phyloP scores from a whole-genome alignment of 495 filamentous ascomycete species.

The Xylaria flabelliformis region DNA sequence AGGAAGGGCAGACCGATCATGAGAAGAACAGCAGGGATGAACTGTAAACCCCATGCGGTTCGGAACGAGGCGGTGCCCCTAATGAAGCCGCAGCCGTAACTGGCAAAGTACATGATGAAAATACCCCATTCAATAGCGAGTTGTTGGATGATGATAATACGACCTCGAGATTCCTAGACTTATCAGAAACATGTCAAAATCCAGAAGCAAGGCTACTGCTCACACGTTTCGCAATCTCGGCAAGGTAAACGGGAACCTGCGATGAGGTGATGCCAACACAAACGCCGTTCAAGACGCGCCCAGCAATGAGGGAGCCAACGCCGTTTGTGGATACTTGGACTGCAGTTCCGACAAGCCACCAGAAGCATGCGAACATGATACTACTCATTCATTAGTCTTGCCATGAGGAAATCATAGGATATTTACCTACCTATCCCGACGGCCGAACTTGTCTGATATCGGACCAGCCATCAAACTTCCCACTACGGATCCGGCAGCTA shows the following conservation, averaged over 20 bases:
- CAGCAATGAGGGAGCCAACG: slow-evolving; percentile 69
- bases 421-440: slow-evolving; percentile 53
- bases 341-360: slow-evolving; percentile 74
- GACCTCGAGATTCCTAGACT: slow-evolving; percentile 51
- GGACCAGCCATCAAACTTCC: slow-evolving; percentile 69
- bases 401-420: background rate
- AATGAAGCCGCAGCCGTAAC: slow-evolving; percentile 64
- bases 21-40: slow-evolving; percentile 68
- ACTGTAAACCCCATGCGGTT: slow-evolving; percentile 76
- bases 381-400: slow-evolving; percentile 38
- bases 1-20: slow-evolving; percentile 72
- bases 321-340: slow-evolving; percentile 68
- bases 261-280: slow-evolving; percentile 78
- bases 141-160: slow-evolving; percentile 77
- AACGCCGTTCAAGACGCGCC: slow-evolving; percentile 74
- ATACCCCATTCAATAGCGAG: slow-evolving; percentile 77
- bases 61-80: slow-evolving; percentile 68
- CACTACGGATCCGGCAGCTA: slow-evolving; percentile 71
- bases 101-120: slow-evolving; percentile 54
- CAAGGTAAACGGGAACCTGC: slow-evolving; percentile 82
- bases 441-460: slow-evolving; percentile 69
- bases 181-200: slow-evolving; percentile 9
- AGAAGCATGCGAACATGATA: slow-evolving; percentile 69
- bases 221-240: slow-evolving; percentile 71
- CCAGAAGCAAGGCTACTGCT: slow-evolving; percentile 47